Evolutionary conservation across 106 monocot genomes (phyloP).

Genomic region (Cymbidium sinense): DNA sequence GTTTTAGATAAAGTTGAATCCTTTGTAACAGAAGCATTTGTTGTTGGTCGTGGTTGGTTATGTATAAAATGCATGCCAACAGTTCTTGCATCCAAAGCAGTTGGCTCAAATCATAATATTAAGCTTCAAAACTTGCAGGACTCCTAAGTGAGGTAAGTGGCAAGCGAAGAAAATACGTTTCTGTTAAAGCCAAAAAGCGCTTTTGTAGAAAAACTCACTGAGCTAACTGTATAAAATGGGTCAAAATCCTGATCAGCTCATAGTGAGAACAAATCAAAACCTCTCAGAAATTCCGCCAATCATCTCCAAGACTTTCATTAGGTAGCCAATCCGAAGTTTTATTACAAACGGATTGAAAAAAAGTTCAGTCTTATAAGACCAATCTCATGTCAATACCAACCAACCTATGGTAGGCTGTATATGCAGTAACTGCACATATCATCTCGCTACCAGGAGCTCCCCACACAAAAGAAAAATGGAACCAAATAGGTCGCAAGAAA

Average conservation of each 20-base stretch:
- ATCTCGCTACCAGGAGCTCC: background rate
- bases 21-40: background rate
- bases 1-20: background rate
- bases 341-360: conserved; percentile 1
- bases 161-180: background rate
- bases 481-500: background rate
- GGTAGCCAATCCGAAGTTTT: background rate
- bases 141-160: background rate
- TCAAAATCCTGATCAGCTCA: background rate
- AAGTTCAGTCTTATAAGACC: background rate
- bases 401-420: background rate
- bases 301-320: background rate
- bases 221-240: background rate
- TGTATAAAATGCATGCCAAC: background rate
- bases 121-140: background rate
- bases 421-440: background rate
- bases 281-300: background rate
- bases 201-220: background rate
- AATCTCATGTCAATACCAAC: background rate
- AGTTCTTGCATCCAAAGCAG: background rate
- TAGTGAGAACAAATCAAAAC: background rate
- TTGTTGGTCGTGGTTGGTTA: background rate
- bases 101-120: background rate
- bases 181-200: background rate
- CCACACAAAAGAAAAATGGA: background rate